phyloP scores from a whole-genome alignment of 2,329 filamentous ascomycete species.

The Lithohypha guttulata region DNA sequence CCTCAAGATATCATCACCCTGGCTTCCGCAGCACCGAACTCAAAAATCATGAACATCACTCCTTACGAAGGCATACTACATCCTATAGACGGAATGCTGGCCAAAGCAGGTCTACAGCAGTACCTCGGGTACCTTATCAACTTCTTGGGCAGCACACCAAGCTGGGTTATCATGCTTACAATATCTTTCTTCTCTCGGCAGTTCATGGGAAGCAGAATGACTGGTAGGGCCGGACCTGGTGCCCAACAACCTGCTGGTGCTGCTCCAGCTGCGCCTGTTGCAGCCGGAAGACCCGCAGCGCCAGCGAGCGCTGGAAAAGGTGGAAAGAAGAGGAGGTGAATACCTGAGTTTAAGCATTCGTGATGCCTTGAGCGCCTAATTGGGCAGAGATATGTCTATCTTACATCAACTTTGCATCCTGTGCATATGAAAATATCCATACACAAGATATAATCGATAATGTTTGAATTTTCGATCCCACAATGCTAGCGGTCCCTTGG shows the following conservation, averaged over 20 bases:
- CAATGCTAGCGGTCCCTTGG: too few relatives aligned
- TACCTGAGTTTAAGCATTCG: too few relatives aligned
- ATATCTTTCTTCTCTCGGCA: constrained; percentile 51
- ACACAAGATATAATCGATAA: too few relatives aligned
- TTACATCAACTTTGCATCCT: too few relatives aligned
- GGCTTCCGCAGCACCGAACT: constrained; percentile 30
- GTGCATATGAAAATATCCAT: too few relatives aligned
- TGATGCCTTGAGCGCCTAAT: too few relatives aligned
- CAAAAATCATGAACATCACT: constrained; percentile 36
- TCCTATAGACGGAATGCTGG: constrained; percentile 49
- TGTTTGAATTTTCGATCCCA: too few relatives aligned
- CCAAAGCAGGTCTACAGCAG: constrained; percentile 42
- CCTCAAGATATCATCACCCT: constrained; percentile 47
- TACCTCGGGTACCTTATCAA: constrained; percentile 48
- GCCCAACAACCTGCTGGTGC: not conserved
- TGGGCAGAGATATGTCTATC: too few relatives aligned
- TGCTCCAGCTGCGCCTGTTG: constrained; percentile 5
- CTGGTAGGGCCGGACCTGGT: not conserved
- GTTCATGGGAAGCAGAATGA: constrained; percentile 38
- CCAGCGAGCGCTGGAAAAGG: constrained; percentile 13
- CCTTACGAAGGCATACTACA: constrained; percentile 51
- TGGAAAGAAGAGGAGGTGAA: constrained; percentile 16
- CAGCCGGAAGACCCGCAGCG: constrained; percentile 10
- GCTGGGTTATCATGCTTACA: constrained; percentile 54
- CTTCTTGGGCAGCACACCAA: constrained; percentile 47